phyloP scores from a whole-genome alignment of 805 yeast genomes.

The Pichia kluyveri region DNA sequence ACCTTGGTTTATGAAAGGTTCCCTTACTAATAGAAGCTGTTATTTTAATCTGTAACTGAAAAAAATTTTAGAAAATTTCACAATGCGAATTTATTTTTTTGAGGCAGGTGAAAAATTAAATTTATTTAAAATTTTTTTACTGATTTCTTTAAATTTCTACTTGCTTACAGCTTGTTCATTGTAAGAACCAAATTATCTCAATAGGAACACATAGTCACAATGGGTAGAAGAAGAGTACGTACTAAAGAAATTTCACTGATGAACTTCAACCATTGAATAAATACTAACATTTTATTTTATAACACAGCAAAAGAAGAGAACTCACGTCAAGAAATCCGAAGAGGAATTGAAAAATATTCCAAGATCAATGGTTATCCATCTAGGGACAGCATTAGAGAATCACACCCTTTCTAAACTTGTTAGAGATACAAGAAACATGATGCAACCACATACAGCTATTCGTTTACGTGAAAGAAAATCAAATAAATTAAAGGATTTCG shows the following conservation, averaged over 20 bases:
- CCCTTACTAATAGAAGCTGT: no score
- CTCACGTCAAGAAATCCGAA: conserved; percentile 59
- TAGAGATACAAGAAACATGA: conserved; percentile 74
- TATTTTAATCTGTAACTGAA: no score
- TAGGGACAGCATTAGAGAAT: conserved; percentile 67
- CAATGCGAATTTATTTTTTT: no score
- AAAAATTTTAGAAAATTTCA: no score
- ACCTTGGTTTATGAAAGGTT: no score
- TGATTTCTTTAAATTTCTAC: not conserved
- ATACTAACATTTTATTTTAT: not conserved
- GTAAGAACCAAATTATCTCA: no score
- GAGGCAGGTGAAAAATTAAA: not conserved
- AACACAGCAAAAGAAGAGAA: conserved; percentile 63
- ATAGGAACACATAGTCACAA: not conserved
- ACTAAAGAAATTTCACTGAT: no score
- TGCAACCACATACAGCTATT: conserved; percentile 97
- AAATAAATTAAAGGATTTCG: conserved; percentile 81
- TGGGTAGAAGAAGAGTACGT: conserved; percentile 31
- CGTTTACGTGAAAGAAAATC: conserved; percentile 77
- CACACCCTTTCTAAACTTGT: conserved; percentile 80
- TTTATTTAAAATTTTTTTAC: not conserved
- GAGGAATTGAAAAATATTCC: conserved; percentile 73
- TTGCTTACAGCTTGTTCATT: no score
- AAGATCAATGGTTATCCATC: conserved; percentile 85
- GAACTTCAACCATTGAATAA: no score